A percentile compares a stretch with the other conserved stretches of the same genome.
phyloP scores from a whole-genome alignment of 208 protist genomes.

The Leptomonas pyrrhocoris region DNA sequence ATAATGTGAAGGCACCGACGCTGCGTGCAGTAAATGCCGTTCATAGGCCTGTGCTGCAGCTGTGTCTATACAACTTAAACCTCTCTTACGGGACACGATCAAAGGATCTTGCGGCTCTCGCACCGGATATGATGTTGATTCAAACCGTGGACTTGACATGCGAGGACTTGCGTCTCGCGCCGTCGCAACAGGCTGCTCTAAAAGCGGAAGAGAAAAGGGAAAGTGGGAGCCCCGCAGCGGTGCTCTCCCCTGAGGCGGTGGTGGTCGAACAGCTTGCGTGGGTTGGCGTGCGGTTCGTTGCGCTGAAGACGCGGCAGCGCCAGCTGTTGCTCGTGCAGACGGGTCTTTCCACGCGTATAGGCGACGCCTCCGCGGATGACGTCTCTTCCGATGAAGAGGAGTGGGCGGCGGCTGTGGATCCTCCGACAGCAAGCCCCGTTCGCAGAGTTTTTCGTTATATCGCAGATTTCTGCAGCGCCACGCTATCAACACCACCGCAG shows the following conservation, averaged over 20 bases:
- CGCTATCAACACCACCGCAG: not conserved
- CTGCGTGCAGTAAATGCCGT: not conserved
- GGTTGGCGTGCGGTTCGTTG: slow-evolving; percentile 17
- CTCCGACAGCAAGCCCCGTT: not conserved
- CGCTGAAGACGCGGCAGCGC: slow-evolving; percentile 22
- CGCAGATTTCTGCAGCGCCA: slow-evolving; percentile 19
- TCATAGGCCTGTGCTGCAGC: not conserved
- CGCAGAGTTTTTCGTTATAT: slow-evolving; percentile 6
- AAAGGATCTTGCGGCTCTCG: not conserved
- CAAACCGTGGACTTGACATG: slow-evolving; percentile 10
- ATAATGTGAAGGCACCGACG: not conserved
- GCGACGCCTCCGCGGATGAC: not conserved
- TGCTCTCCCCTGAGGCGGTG: not conserved
- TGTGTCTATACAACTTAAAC: slow-evolving; percentile 4
- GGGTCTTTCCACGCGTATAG: not conserved
- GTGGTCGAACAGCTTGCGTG: slow-evolving; percentile 17
- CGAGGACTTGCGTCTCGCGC: not conserved
- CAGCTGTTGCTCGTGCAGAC: slow-evolving; percentile 25
- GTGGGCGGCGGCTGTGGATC: not conserved
- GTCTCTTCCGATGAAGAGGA: not conserved
- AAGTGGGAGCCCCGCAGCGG: not conserved
- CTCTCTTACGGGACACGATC: not conserved
- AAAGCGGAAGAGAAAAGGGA: too few species aligned
- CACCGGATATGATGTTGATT: slow-evolving; percentile 36
- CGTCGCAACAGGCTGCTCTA: not conserved